A percentile compares a stretch with the other conserved stretches of the same genome.
Conservation (phyloP, 306 rosid genomes). For the Astragalus membranaceus region DNA sequence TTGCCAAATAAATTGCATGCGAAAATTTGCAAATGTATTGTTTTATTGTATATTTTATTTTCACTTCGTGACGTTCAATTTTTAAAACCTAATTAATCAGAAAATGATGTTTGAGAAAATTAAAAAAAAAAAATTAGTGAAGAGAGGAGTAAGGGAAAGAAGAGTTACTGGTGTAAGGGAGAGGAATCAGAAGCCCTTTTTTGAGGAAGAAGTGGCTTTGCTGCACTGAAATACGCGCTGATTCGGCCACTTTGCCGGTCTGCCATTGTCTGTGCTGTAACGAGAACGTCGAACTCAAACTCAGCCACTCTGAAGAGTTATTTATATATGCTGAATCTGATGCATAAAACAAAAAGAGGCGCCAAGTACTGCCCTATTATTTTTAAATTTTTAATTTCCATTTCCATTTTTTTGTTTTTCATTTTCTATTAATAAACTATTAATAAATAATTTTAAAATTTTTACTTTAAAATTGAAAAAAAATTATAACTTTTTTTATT, state of each 20-base stretch:
- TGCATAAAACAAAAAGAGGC: background rate
- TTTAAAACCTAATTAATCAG: background rate
- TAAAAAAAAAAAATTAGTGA: background rate
- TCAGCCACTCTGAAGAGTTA: background rate
- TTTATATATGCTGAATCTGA: background rate
- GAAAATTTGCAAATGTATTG: background rate
- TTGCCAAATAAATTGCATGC: background rate
- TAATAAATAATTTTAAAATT: too few relatives aligned
- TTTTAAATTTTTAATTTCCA: too few relatives aligned
- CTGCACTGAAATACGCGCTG: conserved; percentile 50
- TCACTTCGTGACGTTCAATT: background rate
- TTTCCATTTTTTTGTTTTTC: too few relatives aligned
- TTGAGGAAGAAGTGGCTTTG: conserved; percentile 62
- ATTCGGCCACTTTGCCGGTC: conserved; percentile 52
- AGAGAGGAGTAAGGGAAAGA: background rate
- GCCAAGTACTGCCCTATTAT: background rate
- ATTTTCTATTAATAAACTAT: too few relatives aligned
- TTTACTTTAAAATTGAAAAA: too few relatives aligned
- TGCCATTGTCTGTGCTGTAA: conserved; percentile 25
- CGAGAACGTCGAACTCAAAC: conserved; percentile 24
- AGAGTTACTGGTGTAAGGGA: conserved; percentile 22
- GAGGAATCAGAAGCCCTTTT: conserved; percentile 59
- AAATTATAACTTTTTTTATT: too few relatives aligned
- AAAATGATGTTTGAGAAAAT: background rate
- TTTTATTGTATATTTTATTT: background rate